These are phyloP conservation scores for Penicillium sp. DNA, from an alignment of 2,329 filamentous ascomycete species.

Conservation along the genomic window DNA sequence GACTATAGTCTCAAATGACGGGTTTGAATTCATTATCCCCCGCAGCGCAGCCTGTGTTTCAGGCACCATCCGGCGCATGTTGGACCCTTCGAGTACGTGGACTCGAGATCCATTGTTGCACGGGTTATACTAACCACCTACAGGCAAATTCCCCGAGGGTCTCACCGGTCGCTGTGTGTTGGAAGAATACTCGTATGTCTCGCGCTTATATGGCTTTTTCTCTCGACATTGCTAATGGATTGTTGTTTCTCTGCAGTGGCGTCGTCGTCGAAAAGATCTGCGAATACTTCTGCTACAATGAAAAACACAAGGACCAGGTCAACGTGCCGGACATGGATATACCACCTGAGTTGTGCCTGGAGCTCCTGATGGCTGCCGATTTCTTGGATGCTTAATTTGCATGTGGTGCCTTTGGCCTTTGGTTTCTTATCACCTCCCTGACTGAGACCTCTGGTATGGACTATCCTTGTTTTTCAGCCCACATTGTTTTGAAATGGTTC, in stretches of 20 bases:
- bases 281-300: constrained; percentile 68
- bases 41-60: constrained; percentile 61
- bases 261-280: constrained; percentile 66
- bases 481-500: constrained; percentile 6
- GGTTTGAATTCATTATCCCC: constrained; percentile 62
- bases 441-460: background rate
- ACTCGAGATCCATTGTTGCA: constrained; percentile 1
- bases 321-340: constrained; percentile 67
- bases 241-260: constrained; percentile 44
- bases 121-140: background rate
- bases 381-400: constrained; percentile 53
- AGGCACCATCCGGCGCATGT: constrained; percentile 61
- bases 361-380: constrained; percentile 66
- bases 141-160: constrained; percentile 62
- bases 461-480: background rate
- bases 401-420: background rate
- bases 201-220: background rate
- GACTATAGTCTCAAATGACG: constrained; percentile 63
- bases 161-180: constrained; percentile 57
- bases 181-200: constrained; percentile 57
- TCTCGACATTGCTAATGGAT: constrained; percentile 1
- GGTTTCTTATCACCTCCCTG: background rate
- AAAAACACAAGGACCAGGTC: constrained; percentile 59
- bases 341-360: constrained; percentile 62
- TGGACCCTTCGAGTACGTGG: constrained; percentile 55